These are phyloP conservation scores for Metschnikowia cerradonensis DNA, from an alignment of 805 yeast species.

Conservation along the genomic window DNA sequence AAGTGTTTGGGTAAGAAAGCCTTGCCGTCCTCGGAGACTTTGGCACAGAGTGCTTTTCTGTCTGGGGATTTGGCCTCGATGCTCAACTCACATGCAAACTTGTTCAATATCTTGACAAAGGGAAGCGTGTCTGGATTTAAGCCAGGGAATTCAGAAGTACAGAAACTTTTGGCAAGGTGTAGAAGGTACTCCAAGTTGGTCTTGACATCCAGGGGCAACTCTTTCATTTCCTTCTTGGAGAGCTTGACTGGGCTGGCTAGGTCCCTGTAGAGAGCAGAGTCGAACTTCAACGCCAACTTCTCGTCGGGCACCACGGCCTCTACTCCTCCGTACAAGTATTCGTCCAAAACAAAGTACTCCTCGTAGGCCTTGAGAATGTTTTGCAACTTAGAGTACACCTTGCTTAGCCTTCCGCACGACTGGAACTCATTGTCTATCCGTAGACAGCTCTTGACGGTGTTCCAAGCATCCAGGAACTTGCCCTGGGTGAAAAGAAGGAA, in stretches of 20 bases:
- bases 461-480: constrained; percentile 50
- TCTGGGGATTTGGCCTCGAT: constrained; percentile 22
- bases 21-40: constrained; percentile 16
- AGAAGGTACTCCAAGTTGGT: constrained; percentile 42
- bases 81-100: constrained; percentile 39
- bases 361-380: constrained; percentile 38
- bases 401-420: constrained; percentile 54
- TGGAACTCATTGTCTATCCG: constrained; percentile 71
- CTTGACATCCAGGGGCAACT: constrained; percentile 28
- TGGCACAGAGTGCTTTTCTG: constrained; percentile 24
- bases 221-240: constrained; percentile 24
- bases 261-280: constrained; percentile 2
- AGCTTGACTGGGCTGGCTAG: constrained; percentile 21
- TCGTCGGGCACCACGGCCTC: constrained; percentile 10
- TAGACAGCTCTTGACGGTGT: constrained; percentile 61
- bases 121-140: constrained; percentile 18
- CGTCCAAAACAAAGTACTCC: constrained; percentile 39
- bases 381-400: constrained; percentile 46
- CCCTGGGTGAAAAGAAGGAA: constrained; percentile 45
- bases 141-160: constrained; percentile 14
- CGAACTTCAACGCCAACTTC: constrained; percentile 9
- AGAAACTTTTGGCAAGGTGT: constrained; percentile 33
- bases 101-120: constrained; percentile 30
- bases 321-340: constrained; percentile 20
- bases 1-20: constrained; percentile 39